Conservation (phyloP, 305 asterid genomes). For the Solanum hybrid region DNA sequence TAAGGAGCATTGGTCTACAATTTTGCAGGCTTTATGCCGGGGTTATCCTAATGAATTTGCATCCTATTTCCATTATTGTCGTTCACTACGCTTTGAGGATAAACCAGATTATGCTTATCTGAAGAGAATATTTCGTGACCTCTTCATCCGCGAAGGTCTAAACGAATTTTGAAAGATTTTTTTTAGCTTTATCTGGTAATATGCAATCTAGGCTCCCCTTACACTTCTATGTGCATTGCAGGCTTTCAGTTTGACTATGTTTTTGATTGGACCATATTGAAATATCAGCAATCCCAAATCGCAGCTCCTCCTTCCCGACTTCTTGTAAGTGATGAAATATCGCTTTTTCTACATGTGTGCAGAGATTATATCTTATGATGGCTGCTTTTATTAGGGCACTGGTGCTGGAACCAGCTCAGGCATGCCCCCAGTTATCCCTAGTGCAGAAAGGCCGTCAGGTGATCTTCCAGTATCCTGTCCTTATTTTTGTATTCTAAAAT, state of each 20-base stretch:
- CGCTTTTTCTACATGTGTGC: background rate
- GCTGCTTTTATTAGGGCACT: slow-evolving; percentile 44
- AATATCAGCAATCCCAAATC: slow-evolving; percentile 90
- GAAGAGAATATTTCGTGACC: slow-evolving; percentile 88
- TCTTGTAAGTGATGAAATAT: slow-evolving; percentile 38
- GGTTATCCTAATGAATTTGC: slow-evolving; percentile 93
- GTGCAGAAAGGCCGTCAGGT: slow-evolving; percentile 63
- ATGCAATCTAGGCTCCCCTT: background rate
- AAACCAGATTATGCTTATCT: slow-evolving; percentile 97
- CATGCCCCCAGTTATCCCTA: slow-evolving; percentile 72
- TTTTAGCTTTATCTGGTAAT: background rate
- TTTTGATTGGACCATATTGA: slow-evolving; percentile 95
- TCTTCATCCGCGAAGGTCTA: slow-evolving; percentile 94
- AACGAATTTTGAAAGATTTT: background rate
- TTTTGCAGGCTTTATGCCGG: slow-evolving; percentile 64
- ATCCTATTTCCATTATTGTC: slow-evolving; percentile 91
- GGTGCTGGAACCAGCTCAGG: slow-evolving; percentile 81
- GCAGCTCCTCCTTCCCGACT: slow-evolving; percentile 72
- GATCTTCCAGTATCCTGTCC: slow-evolving; percentile 2
- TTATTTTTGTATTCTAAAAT: background rate
- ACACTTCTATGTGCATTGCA: slow-evolving; percentile 16
- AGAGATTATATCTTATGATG: background rate
- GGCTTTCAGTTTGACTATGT: slow-evolving; percentile 96
- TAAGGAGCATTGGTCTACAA: slow-evolving; percentile 11
- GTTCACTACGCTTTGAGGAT: slow-evolving; percentile 87